These are phyloP conservation scores for Bolboschoenus planiculmis DNA, from an alignment of 176 grass and related monocot genomes.

Conservation along the genomic window DNA sequence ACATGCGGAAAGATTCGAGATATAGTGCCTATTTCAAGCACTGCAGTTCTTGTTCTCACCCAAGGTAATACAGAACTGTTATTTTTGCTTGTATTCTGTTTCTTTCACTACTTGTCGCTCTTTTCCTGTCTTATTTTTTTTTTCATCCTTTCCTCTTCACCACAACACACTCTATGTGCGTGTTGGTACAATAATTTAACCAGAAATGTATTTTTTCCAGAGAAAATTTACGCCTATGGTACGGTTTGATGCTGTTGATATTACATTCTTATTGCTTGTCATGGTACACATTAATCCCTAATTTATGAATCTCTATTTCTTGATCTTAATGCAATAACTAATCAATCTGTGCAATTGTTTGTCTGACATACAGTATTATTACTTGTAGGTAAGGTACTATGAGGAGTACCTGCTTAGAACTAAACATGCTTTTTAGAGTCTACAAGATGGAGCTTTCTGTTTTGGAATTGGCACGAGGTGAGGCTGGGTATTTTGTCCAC, in stretches of 20 bases:
- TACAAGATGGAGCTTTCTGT: conserved; percentile 9
- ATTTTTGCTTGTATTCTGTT: background rate
- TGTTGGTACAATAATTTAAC: conserved; percentile 8
- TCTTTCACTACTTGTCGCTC: background rate
- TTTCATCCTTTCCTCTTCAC: background rate
- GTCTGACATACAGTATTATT: background rate
- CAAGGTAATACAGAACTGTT: conserved; percentile 45
- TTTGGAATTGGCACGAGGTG: background rate
- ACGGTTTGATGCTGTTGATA: conserved; percentile 17
- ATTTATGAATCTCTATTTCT: background rate
- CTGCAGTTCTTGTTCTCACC: conserved; percentile 71
- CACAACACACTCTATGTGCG: background rate
- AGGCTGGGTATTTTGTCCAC: background rate
- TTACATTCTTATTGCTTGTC: conserved; percentile 22
- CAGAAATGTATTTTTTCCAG: conserved; percentile 22
- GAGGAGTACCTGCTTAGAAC: background rate
- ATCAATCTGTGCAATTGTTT: background rate
- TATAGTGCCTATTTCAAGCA: conserved; percentile 67
- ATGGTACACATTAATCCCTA: background rate
- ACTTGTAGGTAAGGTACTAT: background rate
- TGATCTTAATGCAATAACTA: background rate
- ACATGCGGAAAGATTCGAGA: conserved; percentile 67
- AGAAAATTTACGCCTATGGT: conserved; percentile 40
- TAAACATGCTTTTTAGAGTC: conserved; percentile 17
- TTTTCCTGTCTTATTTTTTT: background rate